Percentiles rank a stretch among this genome's conserved stretches.
Evolutionary conservation across 2,329 filamentous ascomycete genomes (phyloP).

Genomic region (Alternaria gaisen): DNA sequence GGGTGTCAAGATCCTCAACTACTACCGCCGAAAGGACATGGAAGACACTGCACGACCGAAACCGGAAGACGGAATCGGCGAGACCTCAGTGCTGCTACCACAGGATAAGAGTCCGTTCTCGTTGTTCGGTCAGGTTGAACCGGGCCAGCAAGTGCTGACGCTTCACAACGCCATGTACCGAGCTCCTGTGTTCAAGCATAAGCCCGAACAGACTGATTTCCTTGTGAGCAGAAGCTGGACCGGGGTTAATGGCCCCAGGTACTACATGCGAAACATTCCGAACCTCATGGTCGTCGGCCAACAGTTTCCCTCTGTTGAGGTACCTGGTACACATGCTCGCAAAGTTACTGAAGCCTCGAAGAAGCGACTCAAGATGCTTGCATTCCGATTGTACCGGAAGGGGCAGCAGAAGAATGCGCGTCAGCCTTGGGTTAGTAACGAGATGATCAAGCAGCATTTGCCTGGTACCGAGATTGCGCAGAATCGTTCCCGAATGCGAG

Average conservation of each 20-base stretch:
- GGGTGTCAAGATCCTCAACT: slow-evolving; percentile 95
- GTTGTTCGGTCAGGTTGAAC: slow-evolving; percentile 90
- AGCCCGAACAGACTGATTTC: slow-evolving; percentile 81
- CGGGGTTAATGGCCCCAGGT: slow-evolving; percentile 77
- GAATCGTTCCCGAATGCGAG: slow-evolving; percentile 95
- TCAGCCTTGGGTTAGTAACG: slow-evolving; percentile 82
- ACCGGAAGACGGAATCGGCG: slow-evolving; percentile 75
- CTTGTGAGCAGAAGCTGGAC: slow-evolving; percentile 84
- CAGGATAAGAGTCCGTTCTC: slow-evolving; percentile 97
- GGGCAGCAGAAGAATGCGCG: slow-evolving; percentile 74
- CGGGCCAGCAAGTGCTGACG: slow-evolving; percentile 88
- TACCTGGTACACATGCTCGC: slow-evolving; percentile 90
- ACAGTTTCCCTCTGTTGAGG: slow-evolving; percentile 88
- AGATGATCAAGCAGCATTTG: slow-evolving; percentile 72
- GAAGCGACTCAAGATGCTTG: slow-evolving; percentile 94
- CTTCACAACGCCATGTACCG: slow-evolving; percentile 96
- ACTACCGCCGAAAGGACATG: slow-evolving; percentile 83
- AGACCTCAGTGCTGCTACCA: slow-evolving; percentile 85
- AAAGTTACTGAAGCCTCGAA: slow-evolving; percentile 98
- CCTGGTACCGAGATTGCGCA: slow-evolving; percentile 94
- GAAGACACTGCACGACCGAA: slow-evolving; percentile 82
- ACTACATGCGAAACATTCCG: slow-evolving; percentile 88
- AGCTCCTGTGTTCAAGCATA: slow-evolving; percentile 90
- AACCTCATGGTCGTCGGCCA: slow-evolving; percentile 92
- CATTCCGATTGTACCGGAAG: slow-evolving; percentile 85